Conservation (phyloP, 2,329 filamentous ascomycete genomes). For the Alternaria infectoria region DNA sequence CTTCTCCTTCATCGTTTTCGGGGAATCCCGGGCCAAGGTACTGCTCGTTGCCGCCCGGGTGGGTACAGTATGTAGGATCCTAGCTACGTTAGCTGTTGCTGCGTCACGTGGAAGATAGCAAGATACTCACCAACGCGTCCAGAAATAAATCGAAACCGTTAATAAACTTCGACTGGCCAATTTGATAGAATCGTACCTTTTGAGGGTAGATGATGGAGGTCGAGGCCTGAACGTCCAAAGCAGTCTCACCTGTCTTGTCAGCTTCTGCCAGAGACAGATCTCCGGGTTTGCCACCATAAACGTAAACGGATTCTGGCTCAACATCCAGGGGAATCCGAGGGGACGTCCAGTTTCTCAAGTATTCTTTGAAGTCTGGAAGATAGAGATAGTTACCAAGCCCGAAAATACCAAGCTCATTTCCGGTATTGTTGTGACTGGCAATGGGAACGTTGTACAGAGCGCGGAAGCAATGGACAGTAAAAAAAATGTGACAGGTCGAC, state of each 20-base stretch:
- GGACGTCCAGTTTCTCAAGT: conserved; percentile 47
- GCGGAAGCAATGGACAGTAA: conserved; percentile 24
- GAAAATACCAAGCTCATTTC: conserved; percentile 44
- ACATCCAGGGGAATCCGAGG: conserved; percentile 21
- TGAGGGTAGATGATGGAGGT: conserved; percentile 29
- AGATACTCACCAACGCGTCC: conserved; percentile 17
- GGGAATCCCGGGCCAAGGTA: background rate
- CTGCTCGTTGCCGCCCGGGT: conserved; percentile 22
- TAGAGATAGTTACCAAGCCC: conserved; percentile 55
- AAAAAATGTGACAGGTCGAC: conserved; percentile 14
- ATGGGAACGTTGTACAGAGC: conserved; percentile 26
- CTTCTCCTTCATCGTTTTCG: conserved; percentile 19
- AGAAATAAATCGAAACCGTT: conserved; percentile 26
- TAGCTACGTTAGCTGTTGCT: conserved; percentile 5
- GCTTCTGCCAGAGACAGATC: conserved; percentile 50
- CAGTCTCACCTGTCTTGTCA: conserved; percentile 29
- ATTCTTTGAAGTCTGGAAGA: conserved; percentile 52
- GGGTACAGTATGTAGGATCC: conserved; percentile 27
- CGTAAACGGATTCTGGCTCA: conserved; percentile 34
- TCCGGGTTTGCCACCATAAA: conserved; percentile 47
- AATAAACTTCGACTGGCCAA: conserved; percentile 14
- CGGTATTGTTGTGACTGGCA: conserved; percentile 21
- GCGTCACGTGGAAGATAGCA: too few species aligned
- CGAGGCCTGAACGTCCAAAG: conserved; percentile 23
- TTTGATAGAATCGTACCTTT: conserved; percentile 21